phyloP scores from a whole-genome alignment of 345 rosid genomes.

The Eucalyptus viminalis region DNA sequence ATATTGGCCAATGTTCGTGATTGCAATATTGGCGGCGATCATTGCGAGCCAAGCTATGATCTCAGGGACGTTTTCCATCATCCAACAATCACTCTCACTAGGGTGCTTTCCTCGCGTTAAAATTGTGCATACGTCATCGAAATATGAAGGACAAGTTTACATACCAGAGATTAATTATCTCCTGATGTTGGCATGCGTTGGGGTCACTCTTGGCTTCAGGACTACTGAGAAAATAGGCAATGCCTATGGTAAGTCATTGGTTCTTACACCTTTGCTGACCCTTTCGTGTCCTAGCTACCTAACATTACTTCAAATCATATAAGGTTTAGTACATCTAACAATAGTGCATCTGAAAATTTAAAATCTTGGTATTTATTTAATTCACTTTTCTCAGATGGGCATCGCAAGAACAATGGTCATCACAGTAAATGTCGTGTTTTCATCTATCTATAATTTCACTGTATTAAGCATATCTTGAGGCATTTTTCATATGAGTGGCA shows the following conservation, averaged over 20 bases:
- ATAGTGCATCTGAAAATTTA: not conserved
- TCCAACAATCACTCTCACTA: constrained; percentile 40
- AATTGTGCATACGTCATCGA: constrained; percentile 35
- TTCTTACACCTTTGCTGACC: not conserved
- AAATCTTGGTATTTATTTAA: not conserved
- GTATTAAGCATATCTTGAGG: not conserved
- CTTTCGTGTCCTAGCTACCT: not conserved
- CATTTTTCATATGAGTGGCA: not conserved
- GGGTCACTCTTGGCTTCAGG: constrained; percentile 29
- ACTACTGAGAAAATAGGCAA: constrained; percentile 31
- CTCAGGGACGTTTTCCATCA: constrained; percentile 41
- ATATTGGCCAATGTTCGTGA: constrained; percentile 43
- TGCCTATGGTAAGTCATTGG: constrained; percentile 33
- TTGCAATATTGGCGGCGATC: constrained; percentile 30
- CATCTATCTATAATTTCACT: not conserved
- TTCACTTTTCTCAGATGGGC: not conserved
- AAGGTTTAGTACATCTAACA: not conserved
- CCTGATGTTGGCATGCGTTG: constrained; percentile 37
- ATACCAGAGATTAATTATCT: constrained; percentile 37
- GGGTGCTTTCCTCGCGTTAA: constrained; percentile 49
- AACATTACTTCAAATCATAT: not conserved
- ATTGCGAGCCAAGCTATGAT: constrained; percentile 54
- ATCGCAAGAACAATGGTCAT: not conserved
- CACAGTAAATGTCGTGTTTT: not conserved
- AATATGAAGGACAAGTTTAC: constrained; percentile 39